Evolutionary conservation across 352 stramenopile genomes (phyloP).

Genomic region (Pythium dissotocum): DNA sequence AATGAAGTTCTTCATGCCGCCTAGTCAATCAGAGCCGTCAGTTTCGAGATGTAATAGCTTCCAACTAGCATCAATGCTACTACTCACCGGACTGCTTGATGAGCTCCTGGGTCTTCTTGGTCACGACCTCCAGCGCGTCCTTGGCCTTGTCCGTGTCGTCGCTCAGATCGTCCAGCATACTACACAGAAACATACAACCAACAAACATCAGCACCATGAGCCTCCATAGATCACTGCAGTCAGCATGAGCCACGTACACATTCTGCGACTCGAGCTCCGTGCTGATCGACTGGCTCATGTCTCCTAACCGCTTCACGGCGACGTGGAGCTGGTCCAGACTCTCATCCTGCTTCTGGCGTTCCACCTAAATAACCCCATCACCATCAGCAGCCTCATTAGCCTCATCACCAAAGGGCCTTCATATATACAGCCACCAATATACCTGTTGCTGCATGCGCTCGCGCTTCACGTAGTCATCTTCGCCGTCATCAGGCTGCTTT

Average conservation of each 20-base stretch:
- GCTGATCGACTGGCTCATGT: constrained; percentile 86
- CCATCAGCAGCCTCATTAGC: neutral
- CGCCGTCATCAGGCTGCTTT: constrained; percentile 41
- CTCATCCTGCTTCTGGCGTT: constrained; percentile 85
- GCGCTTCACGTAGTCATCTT: constrained; percentile 57
- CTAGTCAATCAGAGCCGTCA: constrained; percentile 20
- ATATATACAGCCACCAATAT: neutral
- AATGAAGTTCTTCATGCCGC: constrained; percentile 85
- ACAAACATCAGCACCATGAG: neutral
- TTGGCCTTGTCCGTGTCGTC: constrained; percentile 84
- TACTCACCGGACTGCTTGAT: constrained; percentile 74
- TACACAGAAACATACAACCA: constrained; percentile 28
- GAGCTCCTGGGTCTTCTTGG: constrained; percentile 85
- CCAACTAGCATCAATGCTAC: neutral
- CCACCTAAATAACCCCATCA: constrained; percentile 29
- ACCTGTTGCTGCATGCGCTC: constrained; percentile 61
- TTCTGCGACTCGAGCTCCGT: constrained; percentile 84
- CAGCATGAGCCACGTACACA: constrained; percentile 37
- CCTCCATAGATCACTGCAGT: neutral
- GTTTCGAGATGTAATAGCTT: no score
- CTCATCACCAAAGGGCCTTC: neutral
- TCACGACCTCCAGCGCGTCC: constrained; percentile 67
- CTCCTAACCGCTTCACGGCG: constrained; percentile 76
- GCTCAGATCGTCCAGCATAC: constrained; percentile 84
- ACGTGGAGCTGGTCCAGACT: constrained; percentile 76